These are phyloP conservation scores for Epichloe amarillans DNA, from an alignment of 2,329 filamentous ascomycete genomes.

Conservation along the genomic window DNA sequence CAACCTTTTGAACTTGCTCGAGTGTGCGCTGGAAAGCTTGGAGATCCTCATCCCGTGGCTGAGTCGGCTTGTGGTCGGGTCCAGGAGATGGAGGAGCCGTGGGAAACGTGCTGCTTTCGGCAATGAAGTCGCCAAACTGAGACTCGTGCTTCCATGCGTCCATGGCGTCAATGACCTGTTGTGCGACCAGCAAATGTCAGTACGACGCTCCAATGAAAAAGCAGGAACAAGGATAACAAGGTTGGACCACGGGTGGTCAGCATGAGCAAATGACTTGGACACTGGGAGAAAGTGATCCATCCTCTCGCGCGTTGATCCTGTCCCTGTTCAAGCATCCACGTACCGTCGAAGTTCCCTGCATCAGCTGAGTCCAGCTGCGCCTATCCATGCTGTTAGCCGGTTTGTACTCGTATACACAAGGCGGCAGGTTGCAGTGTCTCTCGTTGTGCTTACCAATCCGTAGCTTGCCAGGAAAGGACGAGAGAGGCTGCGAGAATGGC, in stretches of 20 bases:
- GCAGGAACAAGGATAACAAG: neutral
- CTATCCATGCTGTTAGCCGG: constrained; percentile 34
- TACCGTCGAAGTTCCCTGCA: constrained; percentile 83
- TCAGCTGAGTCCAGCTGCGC: constrained; percentile 84
- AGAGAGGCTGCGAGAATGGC: constrained; percentile 84
- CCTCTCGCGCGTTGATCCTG: neutral
- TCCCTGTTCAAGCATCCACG: constrained; percentile 20
- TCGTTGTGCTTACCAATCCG: constrained; percentile 61
- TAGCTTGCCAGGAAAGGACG: constrained; percentile 89
- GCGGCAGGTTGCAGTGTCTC: neutral
- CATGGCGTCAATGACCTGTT: constrained; percentile 78
- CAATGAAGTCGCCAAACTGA: constrained; percentile 69
- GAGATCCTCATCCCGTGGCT: constrained; percentile 57
- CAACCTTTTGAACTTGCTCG: constrained; percentile 53
- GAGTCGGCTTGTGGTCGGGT: constrained; percentile 46
- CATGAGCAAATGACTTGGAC: neutral
- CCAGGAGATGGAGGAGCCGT: constrained; percentile 50
- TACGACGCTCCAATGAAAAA: constrained; percentile 1
- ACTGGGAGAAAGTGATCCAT: too few relatives aligned
- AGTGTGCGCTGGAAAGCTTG: constrained; percentile 54
- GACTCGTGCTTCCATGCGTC: constrained; percentile 84
- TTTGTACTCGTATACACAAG: neutral
- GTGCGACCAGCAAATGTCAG: constrained; percentile 1
- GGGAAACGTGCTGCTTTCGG: constrained; percentile 62
- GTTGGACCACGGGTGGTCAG: neutral